Evolutionary conservation across 768 basidiomycete species (phyloP).

Genomic region (Cyclocybe aegerita): DNA sequence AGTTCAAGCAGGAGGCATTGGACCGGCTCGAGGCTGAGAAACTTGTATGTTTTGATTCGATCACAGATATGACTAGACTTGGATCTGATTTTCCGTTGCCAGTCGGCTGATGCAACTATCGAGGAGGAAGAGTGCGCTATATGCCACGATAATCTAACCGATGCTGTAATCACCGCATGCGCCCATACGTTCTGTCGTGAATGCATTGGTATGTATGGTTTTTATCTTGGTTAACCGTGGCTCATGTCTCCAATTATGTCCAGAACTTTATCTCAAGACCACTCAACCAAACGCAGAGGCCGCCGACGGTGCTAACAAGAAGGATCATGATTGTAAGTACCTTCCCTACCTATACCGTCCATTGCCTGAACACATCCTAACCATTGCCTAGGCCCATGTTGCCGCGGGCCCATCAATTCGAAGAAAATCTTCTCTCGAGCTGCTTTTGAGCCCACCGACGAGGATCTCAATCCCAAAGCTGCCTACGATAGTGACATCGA

Average conservation of each 20-base stretch:
- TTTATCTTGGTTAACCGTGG: background rate
- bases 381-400: slow-evolving; percentile 50
- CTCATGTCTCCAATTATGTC: background rate
- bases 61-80: background rate
- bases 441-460: slow-evolving; percentile 62
- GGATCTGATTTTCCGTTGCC: background rate
- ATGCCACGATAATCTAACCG: slow-evolving; percentile 57
- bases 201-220: slow-evolving; percentile 47
- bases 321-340: slow-evolving; percentile 47
- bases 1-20: slow-evolving; percentile 40
- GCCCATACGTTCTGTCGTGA: slow-evolving; percentile 61
- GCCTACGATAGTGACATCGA: slow-evolving; percentile 27
- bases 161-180: slow-evolving; percentile 59
- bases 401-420: slow-evolving; percentile 48
- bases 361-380: background rate
- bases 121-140: slow-evolving; percentile 66
- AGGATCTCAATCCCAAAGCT: slow-evolving; percentile 29
- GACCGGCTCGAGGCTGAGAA: slow-evolving; percentile 53
- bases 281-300: slow-evolving; percentile 25
- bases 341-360: background rate
- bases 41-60: slow-evolving; percentile 29
- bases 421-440: slow-evolving; percentile 50
- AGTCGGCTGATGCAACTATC: slow-evolving; percentile 48
- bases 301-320: slow-evolving; percentile 29
- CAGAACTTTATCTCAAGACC: slow-evolving; percentile 41